These are phyloP conservation scores for Corniculantispora saksenae DNA, from an alignment of 2,329 filamentous ascomycete genomes.

Conservation along the genomic window DNA sequence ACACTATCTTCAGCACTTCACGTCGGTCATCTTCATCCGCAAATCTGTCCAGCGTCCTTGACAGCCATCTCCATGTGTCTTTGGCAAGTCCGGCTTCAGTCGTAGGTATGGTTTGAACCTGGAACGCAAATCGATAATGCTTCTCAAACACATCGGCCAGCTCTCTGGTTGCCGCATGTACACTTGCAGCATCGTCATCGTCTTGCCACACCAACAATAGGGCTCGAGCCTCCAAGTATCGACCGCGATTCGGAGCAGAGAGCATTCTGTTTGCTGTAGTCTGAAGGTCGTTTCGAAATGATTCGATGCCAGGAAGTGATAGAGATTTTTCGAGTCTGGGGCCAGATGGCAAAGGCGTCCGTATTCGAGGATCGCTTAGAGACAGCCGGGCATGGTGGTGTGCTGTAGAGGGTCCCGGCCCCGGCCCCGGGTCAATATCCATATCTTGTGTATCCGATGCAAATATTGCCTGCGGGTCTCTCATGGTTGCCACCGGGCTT, in stretches of 20 bases:
- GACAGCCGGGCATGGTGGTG: constrained; percentile 40
- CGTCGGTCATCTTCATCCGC: constrained; percentile 54
- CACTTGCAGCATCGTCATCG: constrained; percentile 46
- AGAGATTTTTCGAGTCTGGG: constrained; percentile 55
- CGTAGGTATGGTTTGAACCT: constrained; percentile 52
- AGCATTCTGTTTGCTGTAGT: constrained; percentile 50
- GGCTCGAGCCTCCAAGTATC: constrained; percentile 54
- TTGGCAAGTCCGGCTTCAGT: constrained; percentile 43
- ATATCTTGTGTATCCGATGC: constrained; percentile 53
- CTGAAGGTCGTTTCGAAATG: constrained; percentile 55
- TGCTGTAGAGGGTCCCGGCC: constrained; percentile 37
- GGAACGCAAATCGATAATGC: constrained; percentile 53
- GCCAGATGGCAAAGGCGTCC: constrained; percentile 58
- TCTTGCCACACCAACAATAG: constrained; percentile 60
- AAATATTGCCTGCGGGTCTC: constrained; percentile 41
- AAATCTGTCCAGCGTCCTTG: constrained; percentile 53
- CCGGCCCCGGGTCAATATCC: constrained; percentile 52
- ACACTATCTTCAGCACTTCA: constrained; percentile 60
- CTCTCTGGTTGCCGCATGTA: constrained; percentile 46
- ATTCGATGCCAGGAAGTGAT: constrained; percentile 52
- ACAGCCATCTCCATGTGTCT: constrained; percentile 56
- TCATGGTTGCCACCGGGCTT: constrained; percentile 45
- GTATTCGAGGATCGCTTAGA: constrained; percentile 50
- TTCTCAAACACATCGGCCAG: constrained; percentile 53
- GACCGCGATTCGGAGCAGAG: constrained; percentile 50